Evolutionary conservation across 2,329 filamentous ascomycete species (phyloP).

Genomic region (Xylariaceae sp.): DNA sequence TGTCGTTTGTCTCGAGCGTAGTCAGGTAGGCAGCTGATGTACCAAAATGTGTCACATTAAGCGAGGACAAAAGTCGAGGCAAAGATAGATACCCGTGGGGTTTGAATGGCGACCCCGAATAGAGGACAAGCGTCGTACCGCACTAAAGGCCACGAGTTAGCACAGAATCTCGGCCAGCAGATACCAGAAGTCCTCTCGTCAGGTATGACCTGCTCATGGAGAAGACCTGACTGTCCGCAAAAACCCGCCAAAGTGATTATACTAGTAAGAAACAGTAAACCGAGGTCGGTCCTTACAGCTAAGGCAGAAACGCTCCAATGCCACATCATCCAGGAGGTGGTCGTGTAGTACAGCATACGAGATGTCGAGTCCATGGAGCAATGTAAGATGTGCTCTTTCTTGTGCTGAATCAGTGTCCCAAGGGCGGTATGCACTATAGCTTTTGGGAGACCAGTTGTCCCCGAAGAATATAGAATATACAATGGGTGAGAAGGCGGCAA

Average conservation of each 20-base stretch:
- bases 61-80: slow-evolving; percentile 73
- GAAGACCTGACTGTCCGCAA: too few species aligned
- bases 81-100: slow-evolving; percentile 77
- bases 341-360: slow-evolving; percentile 88
- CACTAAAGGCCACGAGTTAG: slow-evolving; percentile 39
- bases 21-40: slow-evolving; percentile 93
- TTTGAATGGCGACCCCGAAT: slow-evolving; percentile 87
- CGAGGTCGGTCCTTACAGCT: slow-evolving; percentile 24
- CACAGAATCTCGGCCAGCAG: too few species aligned
- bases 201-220: too few species aligned
- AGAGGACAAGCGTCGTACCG: slow-evolving; percentile 79
- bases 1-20: slow-evolving; percentile 73
- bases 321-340: slow-evolving; percentile 99
- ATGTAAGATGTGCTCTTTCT: slow-evolving; percentile 91
- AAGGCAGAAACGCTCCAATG: slow-evolving; percentile 91
- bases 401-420: slow-evolving; percentile 90
- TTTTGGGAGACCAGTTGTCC: slow-evolving; percentile 83
- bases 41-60: slow-evolving; percentile 86
- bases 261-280: too few species aligned
- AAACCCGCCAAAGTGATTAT: too few species aligned
- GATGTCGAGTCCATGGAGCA: slow-evolving; percentile 71
- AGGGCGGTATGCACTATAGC: slow-evolving; percentile 90
- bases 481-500: slow-evolving; percentile 82
- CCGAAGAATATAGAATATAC: slow-evolving; percentile 90
- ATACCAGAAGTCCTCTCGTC: too few species aligned